Conservation (phyloP, 208 protist genomes). For the Borovskyia barvae region DNA sequence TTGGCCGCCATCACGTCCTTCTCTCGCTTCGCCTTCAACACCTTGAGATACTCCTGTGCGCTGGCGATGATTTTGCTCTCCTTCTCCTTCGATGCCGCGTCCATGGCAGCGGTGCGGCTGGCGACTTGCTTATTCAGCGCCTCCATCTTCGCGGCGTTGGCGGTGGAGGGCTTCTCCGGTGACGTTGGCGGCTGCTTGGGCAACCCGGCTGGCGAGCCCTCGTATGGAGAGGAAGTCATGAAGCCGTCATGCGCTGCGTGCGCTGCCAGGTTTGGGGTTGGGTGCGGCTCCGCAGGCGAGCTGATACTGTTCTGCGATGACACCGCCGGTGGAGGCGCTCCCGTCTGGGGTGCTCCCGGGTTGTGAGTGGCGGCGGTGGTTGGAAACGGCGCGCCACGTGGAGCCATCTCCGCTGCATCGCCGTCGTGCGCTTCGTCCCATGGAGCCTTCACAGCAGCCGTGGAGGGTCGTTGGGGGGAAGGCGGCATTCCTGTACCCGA, state of each 20-base stretch:
- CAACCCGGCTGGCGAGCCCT: not conserved
- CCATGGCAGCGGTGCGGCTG: conserved; percentile 51
- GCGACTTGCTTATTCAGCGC: conserved; percentile 62
- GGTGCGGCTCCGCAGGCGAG: conserved; percentile 13
- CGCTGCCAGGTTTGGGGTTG: conserved; percentile 4
- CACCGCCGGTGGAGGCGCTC: not conserved
- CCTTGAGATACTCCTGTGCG: conserved; percentile 69
- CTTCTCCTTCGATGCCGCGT: conserved; percentile 64
- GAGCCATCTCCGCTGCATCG: not conserved
- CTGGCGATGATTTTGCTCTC: conserved; percentile 46
- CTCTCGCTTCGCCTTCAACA: conserved; percentile 55
- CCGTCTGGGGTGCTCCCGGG: not conserved
- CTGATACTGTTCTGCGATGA: not conserved
- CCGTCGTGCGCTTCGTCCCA: conserved; percentile 31
- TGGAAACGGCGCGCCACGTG: not conserved
- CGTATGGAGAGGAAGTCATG: conserved; percentile 13
- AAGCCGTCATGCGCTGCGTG: conserved; percentile 4
- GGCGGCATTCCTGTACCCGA: not conserved
- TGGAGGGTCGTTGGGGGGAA: not conserved
- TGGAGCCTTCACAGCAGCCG: conserved; percentile 16
- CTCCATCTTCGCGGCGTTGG: conserved; percentile 27
- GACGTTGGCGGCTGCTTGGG: conserved; percentile 15
- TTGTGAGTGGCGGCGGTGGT: too few relatives aligned
- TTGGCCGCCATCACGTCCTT: conserved; percentile 47
- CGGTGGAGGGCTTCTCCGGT: conserved; percentile 7